Base-by-base conservation (phyloP, 2,329 filamentous ascomycete species). In the Lecanosticta acicola region DNA sequence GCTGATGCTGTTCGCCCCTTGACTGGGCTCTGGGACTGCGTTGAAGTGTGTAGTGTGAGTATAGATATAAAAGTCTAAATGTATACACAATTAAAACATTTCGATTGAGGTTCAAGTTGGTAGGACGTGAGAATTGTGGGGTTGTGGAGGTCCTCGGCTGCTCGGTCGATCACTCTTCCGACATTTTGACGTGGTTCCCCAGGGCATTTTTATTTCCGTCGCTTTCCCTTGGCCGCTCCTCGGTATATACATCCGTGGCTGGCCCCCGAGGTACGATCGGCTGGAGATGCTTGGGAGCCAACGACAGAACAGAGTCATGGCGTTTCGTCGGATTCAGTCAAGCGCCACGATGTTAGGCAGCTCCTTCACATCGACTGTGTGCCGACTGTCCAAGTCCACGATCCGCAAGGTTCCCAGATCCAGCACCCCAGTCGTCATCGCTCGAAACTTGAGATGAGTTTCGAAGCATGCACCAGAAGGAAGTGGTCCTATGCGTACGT, bases 321-420 rank as follows among this genome's bases (percentile, higher is more conserved):
- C 5, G 11, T 8, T 35, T 14, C 8, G 33, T 35, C 16, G 7
- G 11, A 5, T 5, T 7, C 43, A 41, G n/a, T 50, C 50, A 38
- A 54, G 19, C 17, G 69, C 69, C 43, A 87, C 67, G 56, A 88
- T 79, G 36, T 77, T 80, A 0, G 87, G 87, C 53, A 93, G 63
- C 50, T 91, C 84, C 49, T 79, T 76, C 44, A 90, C 81, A 64
- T 91, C 85, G 3, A 87, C 82, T 60, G 85, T 83, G 68, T 90
- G 85, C 59, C 87, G 82, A 26, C 79, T 85, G 17, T 73, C 78
- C 49, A 91, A 63, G 63, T 93, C 87, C 3, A 90, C 74, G 1
- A 91, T 78, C 40, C 85, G 73, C 16, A 91, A 73, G 2, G 82
- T 81, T 56, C 90, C 86, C 2, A 91, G 66, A n/a, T 76, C 75